A percentile compares a stretch with the other conserved stretches of the same genome.
Evolutionary conservation across 2,329 filamentous ascomycete species (phyloP).

Genomic region (Chaetomiaceae sp.): DNA sequence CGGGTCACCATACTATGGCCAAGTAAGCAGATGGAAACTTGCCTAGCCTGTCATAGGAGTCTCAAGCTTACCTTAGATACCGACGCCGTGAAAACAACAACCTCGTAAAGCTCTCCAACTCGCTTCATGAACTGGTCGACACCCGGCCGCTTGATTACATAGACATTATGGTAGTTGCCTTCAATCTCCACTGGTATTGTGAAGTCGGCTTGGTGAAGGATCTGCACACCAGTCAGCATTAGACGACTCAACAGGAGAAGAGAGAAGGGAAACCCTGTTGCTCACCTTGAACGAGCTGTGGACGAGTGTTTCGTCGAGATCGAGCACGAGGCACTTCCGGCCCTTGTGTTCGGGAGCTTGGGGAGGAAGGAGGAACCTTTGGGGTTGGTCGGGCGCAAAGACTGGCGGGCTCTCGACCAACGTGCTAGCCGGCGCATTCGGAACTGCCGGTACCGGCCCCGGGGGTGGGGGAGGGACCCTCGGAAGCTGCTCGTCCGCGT

Average conservation of each 20-base stretch:
- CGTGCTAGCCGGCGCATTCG: slow-evolving; percentile 31
- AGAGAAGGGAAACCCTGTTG: neutral
- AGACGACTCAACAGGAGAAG: no score
- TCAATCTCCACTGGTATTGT: slow-evolving; percentile 99
- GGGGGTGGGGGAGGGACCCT: slow-evolving; percentile 44
- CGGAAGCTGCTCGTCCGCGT: slow-evolving; percentile 32
- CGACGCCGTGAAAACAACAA: slow-evolving; percentile 96
- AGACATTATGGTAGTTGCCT: slow-evolving; percentile 98
- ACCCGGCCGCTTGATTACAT: slow-evolving; percentile 98
- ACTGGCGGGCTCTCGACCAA: slow-evolving; percentile 36
- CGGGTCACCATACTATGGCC: slow-evolving; percentile 79
- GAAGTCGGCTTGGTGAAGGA: slow-evolving; percentile 95
- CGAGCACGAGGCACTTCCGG: slow-evolving; percentile 89
- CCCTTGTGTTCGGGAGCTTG: slow-evolving; percentile 73
- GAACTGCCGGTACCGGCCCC: slow-evolving; percentile 35
- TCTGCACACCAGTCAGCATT: slow-evolving; percentile 45
- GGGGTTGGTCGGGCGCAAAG: slow-evolving; percentile 42
- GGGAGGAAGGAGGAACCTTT: slow-evolving; percentile 74
- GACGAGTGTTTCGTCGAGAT: slow-evolving; percentile 93
- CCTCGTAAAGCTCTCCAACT: slow-evolving; percentile 94
- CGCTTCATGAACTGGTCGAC: slow-evolving; percentile 99
- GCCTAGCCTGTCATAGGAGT: neutral
- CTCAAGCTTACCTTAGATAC: slow-evolving; percentile 76
- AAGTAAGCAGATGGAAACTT: slow-evolving; percentile 22
- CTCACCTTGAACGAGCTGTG: slow-evolving; percentile 97